Conservation (phyloP, 2,329 filamentous ascomycete genomes). For the Colletotrichum cordylinicola region DNA sequence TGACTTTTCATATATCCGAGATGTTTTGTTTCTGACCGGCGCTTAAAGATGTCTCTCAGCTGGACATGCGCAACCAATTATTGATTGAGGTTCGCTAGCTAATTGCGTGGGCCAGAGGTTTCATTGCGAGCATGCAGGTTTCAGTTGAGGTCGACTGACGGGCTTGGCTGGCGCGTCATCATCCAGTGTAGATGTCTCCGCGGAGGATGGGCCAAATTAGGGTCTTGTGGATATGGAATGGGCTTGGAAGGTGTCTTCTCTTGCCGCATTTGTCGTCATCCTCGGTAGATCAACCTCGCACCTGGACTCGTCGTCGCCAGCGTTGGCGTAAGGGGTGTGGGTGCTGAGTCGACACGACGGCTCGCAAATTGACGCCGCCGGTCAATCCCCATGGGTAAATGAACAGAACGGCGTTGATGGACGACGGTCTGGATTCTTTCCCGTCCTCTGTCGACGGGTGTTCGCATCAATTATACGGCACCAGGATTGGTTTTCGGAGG, state of each 20-base stretch:
- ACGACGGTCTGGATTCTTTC: neutral
- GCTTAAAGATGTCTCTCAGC: neutral
- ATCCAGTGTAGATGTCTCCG: neutral
- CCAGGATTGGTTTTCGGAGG: no score
- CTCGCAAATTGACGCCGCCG: neutral
- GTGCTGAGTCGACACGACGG: no score
- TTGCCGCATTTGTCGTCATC: neutral
- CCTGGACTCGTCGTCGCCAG: neutral
- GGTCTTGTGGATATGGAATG: neutral
- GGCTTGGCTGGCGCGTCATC: neutral
- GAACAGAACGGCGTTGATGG: neutral
- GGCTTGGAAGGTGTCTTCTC: rapidly evolving
- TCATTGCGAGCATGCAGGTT: neutral
- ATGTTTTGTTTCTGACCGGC: neutral
- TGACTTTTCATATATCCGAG: neutral
- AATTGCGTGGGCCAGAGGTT: neutral
- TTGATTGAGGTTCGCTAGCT: neutral
- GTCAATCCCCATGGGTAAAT: rapidly evolving
- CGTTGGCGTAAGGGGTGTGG: neutral
- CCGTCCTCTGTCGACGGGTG: rapidly evolving
- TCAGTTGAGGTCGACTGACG: neutral
- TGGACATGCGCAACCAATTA: neutral
- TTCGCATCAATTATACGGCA: no score
- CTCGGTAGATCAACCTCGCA: no score
- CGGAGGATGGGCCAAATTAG: neutral